Evolutionary conservation across 805 yeast genomes (phyloP).

Genomic region (Pichia membranifaciens): DNA sequence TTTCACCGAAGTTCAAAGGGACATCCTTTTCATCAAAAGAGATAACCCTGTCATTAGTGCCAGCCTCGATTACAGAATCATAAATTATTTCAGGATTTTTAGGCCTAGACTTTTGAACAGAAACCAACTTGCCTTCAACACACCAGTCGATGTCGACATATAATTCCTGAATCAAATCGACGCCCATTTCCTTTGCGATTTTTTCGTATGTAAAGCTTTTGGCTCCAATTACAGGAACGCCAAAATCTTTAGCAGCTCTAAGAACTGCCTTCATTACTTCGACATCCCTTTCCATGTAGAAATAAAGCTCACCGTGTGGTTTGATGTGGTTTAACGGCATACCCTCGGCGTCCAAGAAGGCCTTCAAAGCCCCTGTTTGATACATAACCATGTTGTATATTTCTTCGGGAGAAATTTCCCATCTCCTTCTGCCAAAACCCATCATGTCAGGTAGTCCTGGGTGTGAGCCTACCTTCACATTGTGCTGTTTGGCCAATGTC

Average conservation of each 20-base stretch:
- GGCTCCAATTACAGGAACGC: conserved; percentile 35
- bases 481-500: conserved; percentile 29
- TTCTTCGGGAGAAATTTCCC: conserved; percentile 34
- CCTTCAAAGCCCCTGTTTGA: conserved; percentile 36
- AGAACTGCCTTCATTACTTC: conserved; percentile 33
- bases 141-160: conserved; percentile 33
- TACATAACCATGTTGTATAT: conserved; percentile 32
- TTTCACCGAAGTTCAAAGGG: conserved; percentile 25
- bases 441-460: conserved; percentile 36
- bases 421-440: conserved; percentile 37
- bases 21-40: conserved; percentile 23
- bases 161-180: conserved; percentile 33
- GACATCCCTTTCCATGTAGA: conserved; percentile 33
- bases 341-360: conserved; percentile 33
- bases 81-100: conserved; percentile 27
- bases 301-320: conserved; percentile 37
- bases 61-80: conserved; percentile 26
- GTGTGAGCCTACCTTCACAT: conserved; percentile 35
- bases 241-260: conserved; percentile 32
- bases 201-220: conserved; percentile 28
- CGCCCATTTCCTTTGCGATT: conserved; percentile 29
- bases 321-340: conserved; percentile 31
- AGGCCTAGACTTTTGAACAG: conserved; percentile 25
- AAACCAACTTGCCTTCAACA: conserved; percentile 28
- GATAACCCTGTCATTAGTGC: conserved; percentile 21